Evolutionary conservation across 2,329 filamentous ascomycete genomes (phyloP), one percentile per base, ranked within the genome.

Genomic region (Fusarium albosuccineum): DNA sequence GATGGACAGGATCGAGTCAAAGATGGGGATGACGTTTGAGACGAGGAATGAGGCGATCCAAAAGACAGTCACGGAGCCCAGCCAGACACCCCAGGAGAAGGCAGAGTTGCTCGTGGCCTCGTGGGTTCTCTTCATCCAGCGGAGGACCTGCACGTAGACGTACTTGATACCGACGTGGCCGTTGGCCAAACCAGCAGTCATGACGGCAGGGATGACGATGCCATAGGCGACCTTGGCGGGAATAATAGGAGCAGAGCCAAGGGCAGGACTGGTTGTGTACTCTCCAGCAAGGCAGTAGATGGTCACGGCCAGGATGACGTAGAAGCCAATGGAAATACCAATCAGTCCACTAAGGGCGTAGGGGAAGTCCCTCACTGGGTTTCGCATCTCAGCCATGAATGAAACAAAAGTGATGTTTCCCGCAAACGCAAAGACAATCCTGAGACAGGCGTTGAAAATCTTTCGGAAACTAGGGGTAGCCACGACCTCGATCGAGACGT

Each of bases 1-100:
- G 27, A 70, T 67, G 9, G 60, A 52, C 7, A 70, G 44, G 42
- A 70, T 70, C 3, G 66, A 68, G 52, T 68, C 62, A 57, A 71
- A 70, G 37, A 68, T 52, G 14, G 68, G 68, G 37, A 71, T 68
- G 30, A 62, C 64, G 45, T 70, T 71, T 26, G 64, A 66, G 11
- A 71, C 29, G 39, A 70, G 57, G 53, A 70, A 70, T 17, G 45
- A 44, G 13, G 64, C 16, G 22, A 68, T 45, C 64, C 64, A 68
- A 54, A 66, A 66, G 34, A 41, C 11, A 22, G 57, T 66, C 7
- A 52, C 59, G 29, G 50, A 61, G n/a, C 48, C 58, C 9, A 75
- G 36, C 68, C 68, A 71, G 42, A 62, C 46, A 17, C 22, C 16
- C 66, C 73, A 75, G 3, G 67, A 63, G 3, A 41, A 61, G 39